phyloP scores from a whole-genome alignment of 2,329 filamentous ascomycete genomes.

The Penicillium griseofulvum region DNA sequence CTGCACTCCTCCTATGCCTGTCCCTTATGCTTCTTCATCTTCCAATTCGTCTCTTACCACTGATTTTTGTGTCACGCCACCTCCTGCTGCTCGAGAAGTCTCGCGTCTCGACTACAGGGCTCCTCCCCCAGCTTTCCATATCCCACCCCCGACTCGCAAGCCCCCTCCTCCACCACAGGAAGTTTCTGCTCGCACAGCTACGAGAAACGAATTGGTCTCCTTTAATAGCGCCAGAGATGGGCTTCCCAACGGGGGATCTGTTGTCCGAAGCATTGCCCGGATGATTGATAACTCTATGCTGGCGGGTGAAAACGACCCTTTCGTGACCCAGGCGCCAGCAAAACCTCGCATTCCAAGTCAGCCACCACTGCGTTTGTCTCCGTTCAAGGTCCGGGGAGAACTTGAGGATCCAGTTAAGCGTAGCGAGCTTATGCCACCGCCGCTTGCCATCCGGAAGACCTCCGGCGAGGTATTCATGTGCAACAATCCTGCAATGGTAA shows the following conservation, averaged over 20 bases:
- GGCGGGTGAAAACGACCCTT: constrained; percentile 24
- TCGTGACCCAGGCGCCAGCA: constrained; percentile 13
- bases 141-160: background rate
- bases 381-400: background rate
- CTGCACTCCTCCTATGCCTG: background rate
- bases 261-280: constrained; percentile 25
- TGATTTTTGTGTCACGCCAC: constrained; percentile 3
- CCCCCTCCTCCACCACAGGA: background rate
- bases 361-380: background rate
- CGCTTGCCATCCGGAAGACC: constrained; percentile 27
- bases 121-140: background rate
- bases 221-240: constrained; percentile 11
- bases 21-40: background rate
- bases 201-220: background rate
- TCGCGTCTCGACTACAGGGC: background rate
- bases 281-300: constrained; percentile 29
- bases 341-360: background rate
- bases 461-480: constrained; percentile 6
- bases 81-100: background rate
- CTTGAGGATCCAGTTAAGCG: constrained; percentile 4
- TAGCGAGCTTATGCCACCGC: constrained; percentile 23
- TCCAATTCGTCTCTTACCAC: background rate
- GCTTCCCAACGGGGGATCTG: constrained; percentile 13
- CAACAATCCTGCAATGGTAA: background rate
- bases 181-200: background rate